These are phyloP conservation scores for Chaetothyriales sp. DNA, from an alignment of 2,329 filamentous ascomycete species.

Conservation along the genomic window DNA sequence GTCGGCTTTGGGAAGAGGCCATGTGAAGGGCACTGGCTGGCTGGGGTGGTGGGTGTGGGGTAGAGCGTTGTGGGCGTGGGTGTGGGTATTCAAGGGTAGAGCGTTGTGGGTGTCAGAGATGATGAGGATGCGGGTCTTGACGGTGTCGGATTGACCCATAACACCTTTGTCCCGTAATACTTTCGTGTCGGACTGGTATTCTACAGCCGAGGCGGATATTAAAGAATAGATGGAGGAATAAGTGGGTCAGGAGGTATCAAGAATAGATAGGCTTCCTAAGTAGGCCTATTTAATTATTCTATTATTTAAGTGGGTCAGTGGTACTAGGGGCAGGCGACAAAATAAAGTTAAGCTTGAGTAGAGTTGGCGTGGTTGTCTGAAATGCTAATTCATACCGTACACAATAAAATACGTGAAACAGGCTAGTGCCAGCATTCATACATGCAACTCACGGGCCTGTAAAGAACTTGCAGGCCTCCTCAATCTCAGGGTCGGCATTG, in stretches of 20 bases:
- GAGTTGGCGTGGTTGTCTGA: not conserved
- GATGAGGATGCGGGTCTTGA: conserved; percentile 15
- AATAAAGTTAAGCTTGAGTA: not conserved
- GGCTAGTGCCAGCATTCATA: not conserved
- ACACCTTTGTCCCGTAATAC: not conserved
- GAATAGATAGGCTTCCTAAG: no score
- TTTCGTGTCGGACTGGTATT: not conserved
- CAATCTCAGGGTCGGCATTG: conserved; percentile 65
- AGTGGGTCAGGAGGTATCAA: no score
- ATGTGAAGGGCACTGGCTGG: conserved; percentile 15
- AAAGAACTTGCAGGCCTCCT: conserved; percentile 68
- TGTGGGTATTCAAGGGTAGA: conserved; percentile 1
- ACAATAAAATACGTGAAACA: not conserved
- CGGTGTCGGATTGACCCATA: not conserved
- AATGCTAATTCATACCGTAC: no score
- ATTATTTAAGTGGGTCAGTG: no score
- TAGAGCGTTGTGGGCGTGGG: not conserved
- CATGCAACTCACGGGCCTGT: conserved; percentile 44
- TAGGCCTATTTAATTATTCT: no score
- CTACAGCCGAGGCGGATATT: not conserved
- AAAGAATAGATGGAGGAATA: not conserved
- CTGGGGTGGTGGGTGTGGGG: not conserved
- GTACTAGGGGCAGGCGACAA: not conserved
- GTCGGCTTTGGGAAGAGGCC: conserved; percentile 38
- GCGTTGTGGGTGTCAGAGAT: conserved; percentile 16